Evolutionary conservation across 2,329 filamentous ascomycete genomes (phyloP), one percentile per base, ranked within the genome.

Genomic region (Cercospora zeae-maydis): DNA sequence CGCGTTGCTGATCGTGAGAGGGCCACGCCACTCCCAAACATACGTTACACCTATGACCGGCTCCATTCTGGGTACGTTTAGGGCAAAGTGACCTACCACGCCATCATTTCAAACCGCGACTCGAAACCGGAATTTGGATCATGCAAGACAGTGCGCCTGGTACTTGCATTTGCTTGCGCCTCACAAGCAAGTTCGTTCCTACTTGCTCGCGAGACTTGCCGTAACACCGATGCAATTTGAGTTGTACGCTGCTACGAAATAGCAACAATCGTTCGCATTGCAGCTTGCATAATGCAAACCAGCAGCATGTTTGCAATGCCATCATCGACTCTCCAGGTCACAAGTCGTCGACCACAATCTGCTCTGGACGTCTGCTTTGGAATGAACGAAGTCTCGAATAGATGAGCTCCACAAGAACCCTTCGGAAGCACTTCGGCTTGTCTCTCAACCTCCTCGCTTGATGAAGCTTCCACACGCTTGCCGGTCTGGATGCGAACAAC

Each of bases 381-480:
- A 31, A 57, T 36, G 19, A 42, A 36, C 36, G 39, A 30, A 57
- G 54, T 57, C 27, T 57, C 37, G 39, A 27, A 45, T n/a, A 42
- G 27, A 39, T n/a, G 39, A 42, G 54, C 34, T 27, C 36, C 37
- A 45, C 21, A 24, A 45, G 42, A 13, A 7, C 36, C 33, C 54
- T 45, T 57, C 37, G 54, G 54, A 37, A 45, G 16, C 54, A 57
- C 24, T 16, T 42, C 54, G 54, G 54, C 36, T 34, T 47, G 16
- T 47, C 19, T 16, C 39, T 45, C 21, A 19, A 8, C 19, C 19
- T 24, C 19, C 1, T 27, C 21, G 8, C 49, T 10, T 16, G 19
- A 19, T 13, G 34, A 39, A 57, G 54, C 36, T 8, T 30, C 19
- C 7, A n/a, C 19, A 33, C 52, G 33, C 16, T 33, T 21, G 16